phyloP scores from a whole-genome alignment of 345 rosid species.

The Anastatica hierochuntica region DNA sequence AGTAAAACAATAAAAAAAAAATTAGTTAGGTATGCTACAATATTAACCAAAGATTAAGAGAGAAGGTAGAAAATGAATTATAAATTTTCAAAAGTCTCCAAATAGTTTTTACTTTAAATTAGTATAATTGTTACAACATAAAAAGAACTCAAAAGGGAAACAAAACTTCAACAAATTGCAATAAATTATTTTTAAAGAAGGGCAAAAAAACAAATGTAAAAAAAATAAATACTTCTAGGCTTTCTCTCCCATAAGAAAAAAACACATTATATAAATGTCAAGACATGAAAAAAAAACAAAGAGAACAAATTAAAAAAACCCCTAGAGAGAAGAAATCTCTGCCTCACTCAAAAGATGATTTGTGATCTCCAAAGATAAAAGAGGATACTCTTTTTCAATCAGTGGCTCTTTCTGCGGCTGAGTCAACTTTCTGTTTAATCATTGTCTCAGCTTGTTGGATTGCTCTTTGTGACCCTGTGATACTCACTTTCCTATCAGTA shows the following conservation, averaged over 20 bases:
- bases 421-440: slow-evolving; percentile 90
- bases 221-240: slow-evolving; percentile 20
- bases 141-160: no score
- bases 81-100: no score
- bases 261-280: slow-evolving; percentile 16
- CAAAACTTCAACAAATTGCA: slow-evolving; percentile 23
- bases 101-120: no score
- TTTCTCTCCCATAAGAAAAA: slow-evolving; percentile 17
- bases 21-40: no score
- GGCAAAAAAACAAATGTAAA: slow-evolving; percentile 17
- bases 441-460: slow-evolving; percentile 75
- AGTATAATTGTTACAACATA: no score
- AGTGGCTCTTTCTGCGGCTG: slow-evolving; percentile 65
- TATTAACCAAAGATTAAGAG: no score
- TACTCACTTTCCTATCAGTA: slow-evolving; percentile 87
- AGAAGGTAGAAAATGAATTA: no score
- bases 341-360: slow-evolving; percentile 9
- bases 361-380: background rate
- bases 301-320: no score
- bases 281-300: no score
- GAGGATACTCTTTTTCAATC: slow-evolving; percentile 28
- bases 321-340: slow-evolving; percentile 10
- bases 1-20: no score
- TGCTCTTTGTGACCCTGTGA: slow-evolving; percentile 88
- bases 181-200: slow-evolving; percentile 8